Evolutionary conservation across 164 flowering plant species (phyloP).

Genomic region (Berberis vulgaris): DNA sequence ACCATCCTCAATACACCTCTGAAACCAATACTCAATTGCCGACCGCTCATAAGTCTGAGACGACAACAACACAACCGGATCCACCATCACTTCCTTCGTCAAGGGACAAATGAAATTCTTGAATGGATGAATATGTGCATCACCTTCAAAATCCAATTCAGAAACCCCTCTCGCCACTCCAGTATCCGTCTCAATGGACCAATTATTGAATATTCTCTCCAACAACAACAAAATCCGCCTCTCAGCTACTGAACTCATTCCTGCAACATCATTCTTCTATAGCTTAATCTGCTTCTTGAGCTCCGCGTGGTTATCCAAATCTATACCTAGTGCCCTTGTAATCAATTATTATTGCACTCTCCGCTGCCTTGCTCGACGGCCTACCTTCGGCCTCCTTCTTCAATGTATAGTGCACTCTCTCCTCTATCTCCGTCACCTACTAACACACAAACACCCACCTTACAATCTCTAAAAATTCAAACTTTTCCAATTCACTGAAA

Average conservation of each 20-base stretch:
- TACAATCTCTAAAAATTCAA: background rate
- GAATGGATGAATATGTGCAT: constrained; percentile 34
- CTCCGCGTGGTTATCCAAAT: constrained; percentile 23
- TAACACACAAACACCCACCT: background rate
- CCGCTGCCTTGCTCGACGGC: constrained; percentile 38
- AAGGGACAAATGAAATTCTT: constrained; percentile 58
- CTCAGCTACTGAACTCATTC: constrained; percentile 24
- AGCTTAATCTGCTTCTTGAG: constrained; percentile 37
- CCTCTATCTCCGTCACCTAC: constrained; percentile 53
- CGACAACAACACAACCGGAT: constrained; percentile 50
- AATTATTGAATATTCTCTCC: constrained; percentile 30
- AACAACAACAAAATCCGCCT: constrained; percentile 34
- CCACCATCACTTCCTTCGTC: constrained; percentile 59
- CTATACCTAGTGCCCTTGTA: constrained; percentile 38
- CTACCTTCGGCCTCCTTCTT: constrained; percentile 37
- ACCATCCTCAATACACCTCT: constrained; percentile 45
- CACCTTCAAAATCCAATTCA: constrained; percentile 38
- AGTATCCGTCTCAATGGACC: constrained; percentile 23
- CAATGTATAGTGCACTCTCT: constrained; percentile 33
- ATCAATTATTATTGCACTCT: constrained; percentile 61
- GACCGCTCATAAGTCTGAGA: constrained; percentile 46
- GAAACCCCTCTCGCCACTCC: background rate
- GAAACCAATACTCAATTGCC: constrained; percentile 55
- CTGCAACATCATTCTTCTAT: constrained; percentile 27
- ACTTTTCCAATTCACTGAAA: background rate